phyloP scores from a whole-genome alignment of 2,329 filamentous ascomycete genomes.

The Phoma sp. region DNA sequence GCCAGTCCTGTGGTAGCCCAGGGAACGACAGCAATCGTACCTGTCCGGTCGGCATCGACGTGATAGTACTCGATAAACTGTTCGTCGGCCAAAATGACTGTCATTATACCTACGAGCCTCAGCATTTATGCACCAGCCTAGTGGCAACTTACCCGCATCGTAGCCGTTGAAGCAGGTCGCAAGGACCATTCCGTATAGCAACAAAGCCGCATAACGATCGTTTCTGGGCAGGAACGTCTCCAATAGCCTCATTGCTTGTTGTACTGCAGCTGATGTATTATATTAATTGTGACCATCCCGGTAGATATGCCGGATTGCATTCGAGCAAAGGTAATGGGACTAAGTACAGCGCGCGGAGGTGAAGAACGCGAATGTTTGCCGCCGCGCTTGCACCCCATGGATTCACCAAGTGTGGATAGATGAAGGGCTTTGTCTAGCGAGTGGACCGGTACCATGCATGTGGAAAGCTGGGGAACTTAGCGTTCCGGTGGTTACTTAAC shows the following conservation, averaged over 20 bases:
- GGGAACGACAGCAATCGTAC: slow-evolving; percentile 5
- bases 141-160: slow-evolving; percentile 4
- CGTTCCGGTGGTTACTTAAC: background rate
- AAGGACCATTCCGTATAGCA: slow-evolving; percentile 15
- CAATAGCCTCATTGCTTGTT: background rate
- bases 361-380: too few relatives aligned
- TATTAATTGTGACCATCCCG: too few relatives aligned
- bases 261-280: background rate
- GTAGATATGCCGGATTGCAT: too few relatives aligned
- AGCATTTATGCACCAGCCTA: background rate
- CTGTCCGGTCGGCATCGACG: slow-evolving; percentile 6
- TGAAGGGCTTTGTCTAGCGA: background rate
- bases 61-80: slow-evolving; percentile 8
- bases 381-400: too few relatives aligned
- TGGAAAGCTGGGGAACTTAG: background rate
- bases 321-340: too few relatives aligned
- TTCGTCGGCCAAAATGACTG: slow-evolving; percentile 8
- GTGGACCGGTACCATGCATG: too few relatives aligned
- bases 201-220: slow-evolving; percentile 12
- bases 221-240: slow-evolving; percentile 12
- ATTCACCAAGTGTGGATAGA: too few relatives aligned
- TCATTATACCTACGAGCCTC: slow-evolving; percentile 8
- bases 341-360: too few relatives aligned
- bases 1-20: slow-evolving; percentile 8
- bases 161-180: slow-evolving; percentile 16